Conservation (phyloP, 495 filamentous ascomycete species). For the Letharia columbiana region DNA sequence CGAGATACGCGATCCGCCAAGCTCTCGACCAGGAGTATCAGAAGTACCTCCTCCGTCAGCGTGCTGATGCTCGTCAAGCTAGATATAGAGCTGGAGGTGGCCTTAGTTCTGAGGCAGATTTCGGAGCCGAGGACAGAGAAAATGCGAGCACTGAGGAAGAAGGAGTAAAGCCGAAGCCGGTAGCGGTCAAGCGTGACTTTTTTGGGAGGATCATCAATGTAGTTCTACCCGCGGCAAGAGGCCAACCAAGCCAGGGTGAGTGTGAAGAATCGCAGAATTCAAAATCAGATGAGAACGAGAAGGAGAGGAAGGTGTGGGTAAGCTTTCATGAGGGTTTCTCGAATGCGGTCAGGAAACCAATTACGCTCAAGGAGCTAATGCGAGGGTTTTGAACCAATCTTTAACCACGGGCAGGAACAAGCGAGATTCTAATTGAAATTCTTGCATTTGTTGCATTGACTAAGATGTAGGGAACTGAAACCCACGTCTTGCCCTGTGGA, state of each 20-base stretch:
- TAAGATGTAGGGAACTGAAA: neutral
- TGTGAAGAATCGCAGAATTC: slow-evolving; percentile 16
- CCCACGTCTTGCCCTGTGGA: neutral
- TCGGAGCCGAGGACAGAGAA: slow-evolving; percentile 35
- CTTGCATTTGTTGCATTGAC: neutral
- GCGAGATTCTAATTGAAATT: neutral
- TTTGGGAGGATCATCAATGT: slow-evolving; percentile 66
- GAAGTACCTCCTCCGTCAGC: slow-evolving; percentile 54
- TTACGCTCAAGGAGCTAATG: slow-evolving; percentile 79
- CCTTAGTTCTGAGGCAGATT: slow-evolving; percentile 5
- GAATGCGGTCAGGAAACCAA: slow-evolving; percentile 89
- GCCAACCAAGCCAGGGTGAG: slow-evolving; percentile 30
- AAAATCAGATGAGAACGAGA: slow-evolving; percentile 26
- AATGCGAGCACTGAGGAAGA: slow-evolving; percentile 25
- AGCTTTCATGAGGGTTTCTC: slow-evolving; percentile 94
- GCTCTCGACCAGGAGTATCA: slow-evolving; percentile 83
- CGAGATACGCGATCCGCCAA: slow-evolving; percentile 82
- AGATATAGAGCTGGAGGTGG: slow-evolving; percentile 39
- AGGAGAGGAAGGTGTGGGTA: slow-evolving; percentile 70
- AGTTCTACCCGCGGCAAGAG: slow-evolving; percentile 32
- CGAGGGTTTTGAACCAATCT: slow-evolving; percentile 38
- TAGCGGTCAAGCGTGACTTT: slow-evolving; percentile 71
- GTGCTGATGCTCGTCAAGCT: slow-evolving; percentile 48
- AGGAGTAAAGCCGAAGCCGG: slow-evolving; percentile 26
- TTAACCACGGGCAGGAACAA: neutral